Base-by-base conservation (phyloP, 2,329 filamentous ascomycete species). In the Xylaria sp. region DNA sequence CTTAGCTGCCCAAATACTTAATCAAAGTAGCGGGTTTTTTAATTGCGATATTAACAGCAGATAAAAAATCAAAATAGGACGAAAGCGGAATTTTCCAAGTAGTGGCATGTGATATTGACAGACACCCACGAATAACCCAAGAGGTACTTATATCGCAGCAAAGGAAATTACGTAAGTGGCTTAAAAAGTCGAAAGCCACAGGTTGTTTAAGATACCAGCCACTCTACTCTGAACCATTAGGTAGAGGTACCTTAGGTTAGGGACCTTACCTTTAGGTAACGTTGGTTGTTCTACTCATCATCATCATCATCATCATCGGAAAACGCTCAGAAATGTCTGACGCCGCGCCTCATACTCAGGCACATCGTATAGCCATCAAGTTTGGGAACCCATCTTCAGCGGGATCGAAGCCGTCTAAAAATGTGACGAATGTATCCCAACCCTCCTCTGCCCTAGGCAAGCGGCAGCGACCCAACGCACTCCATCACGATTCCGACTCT, bases 381-480 rank as follows among this genome's bases (percentile, higher is more conserved):
- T 81, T 87, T 46, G 81, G 83, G 42, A 70, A 77, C 6, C 56
- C 75, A 20, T 65, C 75, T 33, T 75, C 78, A 10, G 75, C 75
- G 54, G 76, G 62, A 38, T 75, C 76, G 31, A 77, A 66, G 38
- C 20, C 74, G 7, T 70, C 74, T 17, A 72, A 74, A 67, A 79
- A 77, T 44, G 68, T 74, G 31, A 69, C 75, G 23, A 80, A 78
- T 49, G 73, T 70, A 17, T 73, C 78, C 9, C 76, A 79, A 17
- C 82, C 82, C 3, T 76, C 83, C 0, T 84, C 84, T 4, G 74
- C 79, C 4, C 77, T 87, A 15, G 85, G 85, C 67, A 87, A 87
- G 74, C 83, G 85, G 20, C 77, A 81, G 51, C 81, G 85, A 68
- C 72, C 80, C 38, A 80, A 80, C 68, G 81, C 81, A 23, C 77